Conservation (phyloP, 768 basidiomycete species). For the Filobasidium floriforme region DNA sequence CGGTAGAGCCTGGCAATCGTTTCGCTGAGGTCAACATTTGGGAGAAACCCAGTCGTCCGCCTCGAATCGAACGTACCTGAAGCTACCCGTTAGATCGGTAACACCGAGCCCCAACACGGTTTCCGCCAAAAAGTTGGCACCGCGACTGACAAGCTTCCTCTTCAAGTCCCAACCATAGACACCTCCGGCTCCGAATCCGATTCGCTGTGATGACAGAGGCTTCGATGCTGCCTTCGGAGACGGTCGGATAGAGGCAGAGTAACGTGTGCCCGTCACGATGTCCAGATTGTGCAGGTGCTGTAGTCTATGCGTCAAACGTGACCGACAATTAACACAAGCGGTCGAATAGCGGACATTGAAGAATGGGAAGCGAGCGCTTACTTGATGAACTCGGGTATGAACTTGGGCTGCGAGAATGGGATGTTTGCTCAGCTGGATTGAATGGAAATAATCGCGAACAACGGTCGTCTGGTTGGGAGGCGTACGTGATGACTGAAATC, state of each 20-base stretch:
- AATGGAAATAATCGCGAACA: not conserved
- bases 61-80: constrained; percentile 56
- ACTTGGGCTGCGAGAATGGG: constrained; percentile 64
- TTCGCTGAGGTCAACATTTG: not conserved
- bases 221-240: constrained; percentile 24
- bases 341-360: not conserved
- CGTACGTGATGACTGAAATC: constrained; percentile 91
- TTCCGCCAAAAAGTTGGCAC: constrained; percentile 83
- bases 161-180: constrained; percentile 90
- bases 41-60: not conserved
- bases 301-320: constrained; percentile 53
- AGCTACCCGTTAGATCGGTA: constrained; percentile 83
- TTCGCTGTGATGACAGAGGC: constrained; percentile 20
- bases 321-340: too few species aligned
- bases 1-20: constrained; percentile 60
- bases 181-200: constrained; percentile 60
- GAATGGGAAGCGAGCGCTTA: constrained; percentile 36
- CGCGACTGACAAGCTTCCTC: constrained; percentile 76
- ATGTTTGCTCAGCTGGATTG: not conserved
- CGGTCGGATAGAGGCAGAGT: constrained; percentile 48
- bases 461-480: constrained; percentile 10
- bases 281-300: constrained; percentile 82
- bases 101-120: constrained; percentile 77
- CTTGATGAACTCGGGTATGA: constrained; percentile 87
- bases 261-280: constrained; percentile 88